Conservation (phyloP, 2,329 filamentous ascomycete species). For the Neofusicoccum cordaticola region DNA sequence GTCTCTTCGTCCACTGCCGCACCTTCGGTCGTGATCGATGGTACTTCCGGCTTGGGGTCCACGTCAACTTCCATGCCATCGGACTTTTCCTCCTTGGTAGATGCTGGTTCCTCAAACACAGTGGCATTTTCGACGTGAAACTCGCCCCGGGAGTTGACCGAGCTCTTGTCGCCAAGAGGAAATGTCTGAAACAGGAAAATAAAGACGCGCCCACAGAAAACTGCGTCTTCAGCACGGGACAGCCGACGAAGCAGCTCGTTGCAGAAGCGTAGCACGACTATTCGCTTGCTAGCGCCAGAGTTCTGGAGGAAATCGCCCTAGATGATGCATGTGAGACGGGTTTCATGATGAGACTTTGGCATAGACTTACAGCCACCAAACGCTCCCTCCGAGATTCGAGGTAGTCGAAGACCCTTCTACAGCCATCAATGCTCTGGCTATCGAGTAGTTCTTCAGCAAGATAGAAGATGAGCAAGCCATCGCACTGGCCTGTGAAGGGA, state of each 20-base stretch:
- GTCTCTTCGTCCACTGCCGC: constrained; percentile 46
- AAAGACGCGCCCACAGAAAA: constrained; percentile 95
- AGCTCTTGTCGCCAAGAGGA: constrained; percentile 92
- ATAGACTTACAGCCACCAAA: constrained; percentile 66
- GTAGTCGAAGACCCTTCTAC: constrained; percentile 88
- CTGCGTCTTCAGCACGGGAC: constrained; percentile 93
- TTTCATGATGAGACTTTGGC: neutral
- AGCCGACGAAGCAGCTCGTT: constrained; percentile 91
- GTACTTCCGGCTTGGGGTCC: constrained; percentile 32
- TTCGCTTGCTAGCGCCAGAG: constrained; percentile 61
- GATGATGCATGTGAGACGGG: neutral
- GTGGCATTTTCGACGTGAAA: constrained; percentile 96
- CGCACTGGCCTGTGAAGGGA: constrained; percentile 51
- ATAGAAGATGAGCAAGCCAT: constrained; percentile 81
- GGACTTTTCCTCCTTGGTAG: constrained; percentile 35
- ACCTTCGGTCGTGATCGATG: constrained; percentile 43
- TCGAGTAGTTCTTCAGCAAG: constrained; percentile 93
- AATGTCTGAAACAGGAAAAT: constrained; percentile 99
- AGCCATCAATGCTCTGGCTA: constrained; percentile 90
- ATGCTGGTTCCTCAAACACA: constrained; percentile 64
- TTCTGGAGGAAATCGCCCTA: constrained; percentile 14
- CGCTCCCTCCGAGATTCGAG: constrained; percentile 88
- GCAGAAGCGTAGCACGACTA: constrained; percentile 88
- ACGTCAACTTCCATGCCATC: constrained; percentile 68
- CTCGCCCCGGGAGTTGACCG: constrained; percentile 92